Evolutionary conservation across 129 eudicot genomes (phyloP).

Genomic region (Tanacetum coccineum): DNA sequence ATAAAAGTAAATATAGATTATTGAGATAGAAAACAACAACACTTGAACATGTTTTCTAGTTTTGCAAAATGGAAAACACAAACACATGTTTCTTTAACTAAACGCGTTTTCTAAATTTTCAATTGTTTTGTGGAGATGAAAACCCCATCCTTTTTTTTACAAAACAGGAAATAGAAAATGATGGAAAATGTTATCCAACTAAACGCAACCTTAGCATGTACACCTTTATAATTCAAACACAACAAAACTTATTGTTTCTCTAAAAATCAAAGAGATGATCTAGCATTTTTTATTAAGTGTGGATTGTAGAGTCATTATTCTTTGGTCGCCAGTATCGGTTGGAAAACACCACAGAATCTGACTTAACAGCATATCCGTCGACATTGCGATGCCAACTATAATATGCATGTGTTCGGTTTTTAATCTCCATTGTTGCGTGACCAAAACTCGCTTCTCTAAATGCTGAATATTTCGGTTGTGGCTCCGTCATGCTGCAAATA

Average conservation of each 20-base stretch:
- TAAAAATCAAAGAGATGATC: background rate
- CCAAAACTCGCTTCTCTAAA: constrained; percentile 64
- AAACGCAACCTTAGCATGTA: no score
- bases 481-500: constrained; percentile 47
- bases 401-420: constrained; percentile 65
- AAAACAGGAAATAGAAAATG: no score
- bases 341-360: constrained; percentile 38
- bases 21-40: no score
- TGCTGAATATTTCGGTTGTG: constrained; percentile 62
- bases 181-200: no score
- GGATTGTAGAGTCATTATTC: constrained; percentile 32
- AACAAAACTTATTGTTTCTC: constrained; percentile 1
- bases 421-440: constrained; percentile 51
- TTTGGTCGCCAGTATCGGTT: constrained; percentile 44
- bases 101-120: no score
- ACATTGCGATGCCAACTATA: constrained; percentile 56
- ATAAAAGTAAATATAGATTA: no score
- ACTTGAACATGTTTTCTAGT: no score
- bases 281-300: background rate
- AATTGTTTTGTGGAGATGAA: no score
- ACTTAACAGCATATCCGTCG: constrained; percentile 41
- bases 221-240: background rate
- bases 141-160: no score
- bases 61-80: no score
- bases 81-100: no score